Conservation (phyloP, 768 basidiomycete genomes). For the Auricularia sp. region DNA sequence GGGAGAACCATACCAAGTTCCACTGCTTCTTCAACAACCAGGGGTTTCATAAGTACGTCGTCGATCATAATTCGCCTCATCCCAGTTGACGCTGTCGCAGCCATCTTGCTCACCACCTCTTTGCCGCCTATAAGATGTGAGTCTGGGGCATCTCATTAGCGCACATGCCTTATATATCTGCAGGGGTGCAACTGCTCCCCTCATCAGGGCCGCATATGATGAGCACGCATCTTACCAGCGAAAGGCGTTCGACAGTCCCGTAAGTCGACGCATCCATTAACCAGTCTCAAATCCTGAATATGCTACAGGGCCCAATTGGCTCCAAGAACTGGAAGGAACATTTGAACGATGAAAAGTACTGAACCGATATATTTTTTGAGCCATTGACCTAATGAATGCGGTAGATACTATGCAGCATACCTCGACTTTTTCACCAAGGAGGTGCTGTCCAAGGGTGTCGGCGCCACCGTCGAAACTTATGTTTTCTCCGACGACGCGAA, state of each 20-base stretch:
- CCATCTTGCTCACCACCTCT: conserved; percentile 46
- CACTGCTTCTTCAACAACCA: conserved; percentile 43
- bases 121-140: conserved; percentile 45
- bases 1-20: conserved; percentile 41
- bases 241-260: conserved; percentile 33
- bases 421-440: conserved; percentile 40
- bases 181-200: conserved; percentile 33
- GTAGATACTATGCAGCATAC: conserved; percentile 54
- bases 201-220: conserved; percentile 35
- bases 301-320: conserved; percentile 23
- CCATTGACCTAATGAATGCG: background rate
- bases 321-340: conserved; percentile 41
- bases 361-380: too few species aligned
- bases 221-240: conserved; percentile 25
- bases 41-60: conserved; percentile 40
- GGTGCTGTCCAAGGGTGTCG: conserved; percentile 32
- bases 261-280: background rate
- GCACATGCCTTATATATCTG: background rate
- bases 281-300: background rate
- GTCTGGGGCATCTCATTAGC: background rate
- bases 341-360: conserved; percentile 45
- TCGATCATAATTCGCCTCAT: background rate
- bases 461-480: conserved; percentile 45
- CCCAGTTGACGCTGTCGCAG: conserved; percentile 21
- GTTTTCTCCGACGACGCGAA: conserved; percentile 48